Conservation (phyloP, 2,329 filamentous ascomycete species). For the Apiospora hydei region DNA sequence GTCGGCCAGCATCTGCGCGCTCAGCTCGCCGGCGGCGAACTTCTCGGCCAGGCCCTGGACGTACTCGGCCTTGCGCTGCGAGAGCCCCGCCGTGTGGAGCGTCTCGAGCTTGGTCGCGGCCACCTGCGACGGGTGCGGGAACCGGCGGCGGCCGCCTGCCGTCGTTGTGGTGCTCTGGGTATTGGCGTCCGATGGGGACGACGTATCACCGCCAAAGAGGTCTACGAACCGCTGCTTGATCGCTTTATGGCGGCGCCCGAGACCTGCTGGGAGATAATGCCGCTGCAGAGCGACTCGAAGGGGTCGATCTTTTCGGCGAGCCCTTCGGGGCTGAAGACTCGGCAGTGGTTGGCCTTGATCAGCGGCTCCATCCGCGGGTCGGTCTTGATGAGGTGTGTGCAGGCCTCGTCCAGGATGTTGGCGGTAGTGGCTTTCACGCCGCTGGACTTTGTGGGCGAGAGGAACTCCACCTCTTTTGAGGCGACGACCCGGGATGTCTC, state of each 20-base stretch:
- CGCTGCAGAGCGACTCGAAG: conserved; percentile 81
- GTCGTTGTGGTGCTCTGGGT: background rate
- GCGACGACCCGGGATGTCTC: conserved; percentile 70
- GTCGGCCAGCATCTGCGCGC: conserved; percentile 75
- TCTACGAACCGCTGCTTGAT: conserved; percentile 87
- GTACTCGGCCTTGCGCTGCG: conserved; percentile 95
- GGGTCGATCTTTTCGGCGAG: conserved; percentile 88
- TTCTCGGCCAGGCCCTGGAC: conserved; percentile 84
- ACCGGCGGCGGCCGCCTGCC: conserved; percentile 46
- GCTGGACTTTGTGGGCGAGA: conserved; percentile 54
- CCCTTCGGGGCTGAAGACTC: conserved; percentile 80
- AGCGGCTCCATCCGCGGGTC: conserved; percentile 76
- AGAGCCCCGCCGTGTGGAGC: conserved; percentile 86
- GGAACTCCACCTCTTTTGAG: conserved; percentile 54
- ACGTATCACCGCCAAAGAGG: conserved; percentile 61
- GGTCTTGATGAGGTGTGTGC: conserved; percentile 74
- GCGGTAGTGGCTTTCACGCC: conserved; percentile 65
- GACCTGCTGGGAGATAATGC: conserved; percentile 96
- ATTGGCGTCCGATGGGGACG: background rate
- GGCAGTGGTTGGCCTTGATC: conserved; percentile 78
- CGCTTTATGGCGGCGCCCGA: conserved; percentile 86
- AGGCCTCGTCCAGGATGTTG: conserved; percentile 77
- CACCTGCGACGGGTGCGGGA: conserved; percentile 81
- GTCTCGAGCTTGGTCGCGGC: conserved; percentile 66
- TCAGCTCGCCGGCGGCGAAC: conserved; percentile 78